These are phyloP conservation scores for Hygrocybe coccinea DNA, from an alignment of 768 basidiomycete genomes.

Conservation along the genomic window DNA sequence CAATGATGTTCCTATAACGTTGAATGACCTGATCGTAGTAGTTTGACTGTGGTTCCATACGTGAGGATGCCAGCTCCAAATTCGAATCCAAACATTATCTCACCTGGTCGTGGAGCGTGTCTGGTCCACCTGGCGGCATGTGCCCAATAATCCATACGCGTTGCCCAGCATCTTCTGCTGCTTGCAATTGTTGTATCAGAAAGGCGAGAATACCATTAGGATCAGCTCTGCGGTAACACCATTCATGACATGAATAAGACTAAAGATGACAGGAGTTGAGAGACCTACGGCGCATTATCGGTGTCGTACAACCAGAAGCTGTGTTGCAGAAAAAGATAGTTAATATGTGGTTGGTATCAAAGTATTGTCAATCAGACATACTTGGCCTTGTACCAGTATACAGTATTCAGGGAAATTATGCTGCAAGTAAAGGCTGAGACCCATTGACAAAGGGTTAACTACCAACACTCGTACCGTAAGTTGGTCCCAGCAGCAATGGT, in stretches of 20 bases:
- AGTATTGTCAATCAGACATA: conserved; percentile 19
- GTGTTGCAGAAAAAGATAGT: background rate
- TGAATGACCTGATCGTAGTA: conserved; percentile 61
- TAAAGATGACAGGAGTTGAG: background rate
- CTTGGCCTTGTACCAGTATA: conserved; percentile 61
- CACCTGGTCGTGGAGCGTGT: conserved; percentile 51
- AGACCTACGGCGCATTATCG: conserved; percentile 40
- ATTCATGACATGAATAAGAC: background rate
- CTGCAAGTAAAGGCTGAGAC: conserved; percentile 21
- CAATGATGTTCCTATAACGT: conserved; percentile 54
- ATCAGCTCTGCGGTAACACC: conserved; percentile 36
- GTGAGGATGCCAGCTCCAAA: background rate
- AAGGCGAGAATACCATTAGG: conserved; percentile 59
- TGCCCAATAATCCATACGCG: conserved; percentile 61
- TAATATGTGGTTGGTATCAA: background rate
- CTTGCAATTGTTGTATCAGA: conserved; percentile 48
- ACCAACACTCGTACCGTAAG: conserved; percentile 33
- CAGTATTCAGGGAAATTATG: conserved; percentile 56
- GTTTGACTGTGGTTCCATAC: conserved; percentile 41
- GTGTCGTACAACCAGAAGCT: conserved; percentile 62
- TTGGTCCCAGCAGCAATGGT: conserved; percentile 44
- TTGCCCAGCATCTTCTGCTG: conserved; percentile 55
- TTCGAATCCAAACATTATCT: background rate
- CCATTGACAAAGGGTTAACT: background rate
- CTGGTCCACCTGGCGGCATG: conserved; percentile 48